Percentiles rank a stretch among this genome's conserved stretches.
These are phyloP conservation scores for Monoraphidium neglectum DNA, from an alignment of 139 green algal species.

Conservation along the genomic window DNA sequence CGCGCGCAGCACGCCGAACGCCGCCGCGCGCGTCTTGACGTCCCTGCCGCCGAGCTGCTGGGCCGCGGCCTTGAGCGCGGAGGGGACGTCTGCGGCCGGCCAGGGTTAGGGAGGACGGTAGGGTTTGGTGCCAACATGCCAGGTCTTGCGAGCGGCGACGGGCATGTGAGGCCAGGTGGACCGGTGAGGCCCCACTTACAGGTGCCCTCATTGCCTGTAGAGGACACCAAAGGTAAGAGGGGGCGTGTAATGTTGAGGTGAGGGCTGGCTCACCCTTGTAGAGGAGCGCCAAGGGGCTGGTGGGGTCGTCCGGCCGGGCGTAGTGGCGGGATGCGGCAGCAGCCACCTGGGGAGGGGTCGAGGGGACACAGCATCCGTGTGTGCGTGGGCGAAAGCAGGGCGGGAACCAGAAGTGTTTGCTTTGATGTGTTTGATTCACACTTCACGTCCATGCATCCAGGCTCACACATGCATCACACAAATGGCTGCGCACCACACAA, in stretches of 20 bases:
- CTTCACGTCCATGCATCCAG: no score
- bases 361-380: no score
- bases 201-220: no score
- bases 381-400: no score
- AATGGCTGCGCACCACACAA: no score
- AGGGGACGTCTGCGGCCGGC: constrained; percentile 43
- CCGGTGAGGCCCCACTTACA: no score
- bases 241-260: neutral
- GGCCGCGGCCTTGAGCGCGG: constrained; percentile 56
- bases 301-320: constrained; percentile 15
- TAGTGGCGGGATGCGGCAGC: constrained; percentile 16
- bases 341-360: neutral
- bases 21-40: constrained; percentile 70
- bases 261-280: neutral
- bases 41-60: constrained; percentile 77
- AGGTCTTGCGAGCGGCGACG: no score
- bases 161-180: no score
- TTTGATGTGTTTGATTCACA: no score
- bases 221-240: no score
- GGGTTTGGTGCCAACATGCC: neutral
- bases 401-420: no score
- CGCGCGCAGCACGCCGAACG: constrained; percentile 76
- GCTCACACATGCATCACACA: no score
- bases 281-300: constrained; percentile 19
- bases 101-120: neutral